phyloP scores from a whole-genome alignment of 306 rosid genomes.

The Parietaria judaica region DNA sequence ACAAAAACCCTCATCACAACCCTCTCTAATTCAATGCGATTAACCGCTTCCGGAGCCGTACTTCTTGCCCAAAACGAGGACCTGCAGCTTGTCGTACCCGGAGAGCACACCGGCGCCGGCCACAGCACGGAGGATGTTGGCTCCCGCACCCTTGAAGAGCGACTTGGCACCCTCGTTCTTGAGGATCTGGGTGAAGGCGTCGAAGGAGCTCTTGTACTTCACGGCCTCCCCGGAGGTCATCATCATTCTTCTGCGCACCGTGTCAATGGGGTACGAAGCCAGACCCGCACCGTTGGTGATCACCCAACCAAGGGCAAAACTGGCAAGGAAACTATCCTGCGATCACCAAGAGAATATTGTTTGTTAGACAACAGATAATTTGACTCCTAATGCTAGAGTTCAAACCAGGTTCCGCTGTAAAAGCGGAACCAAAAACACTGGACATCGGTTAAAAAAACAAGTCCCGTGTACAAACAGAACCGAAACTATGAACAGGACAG shows the following conservation, averaged over 20 bases:
- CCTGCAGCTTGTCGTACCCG: constrained; percentile 86
- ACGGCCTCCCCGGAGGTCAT: constrained; percentile 97
- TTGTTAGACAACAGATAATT: not conserved
- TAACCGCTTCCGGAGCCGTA: constrained; percentile 75
- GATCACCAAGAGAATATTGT: not conserved
- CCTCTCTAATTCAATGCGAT: constrained; percentile 24
- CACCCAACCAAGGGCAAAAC: constrained; percentile 90
- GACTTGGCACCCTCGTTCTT: constrained; percentile 88
- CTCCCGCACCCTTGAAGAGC: constrained; percentile 92
- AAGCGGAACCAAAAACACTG: no score
- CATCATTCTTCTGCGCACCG: constrained; percentile 98
- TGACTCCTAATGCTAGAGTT: no score
- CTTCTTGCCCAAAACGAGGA: constrained; percentile 69
- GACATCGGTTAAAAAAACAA: no score
- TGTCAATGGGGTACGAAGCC: constrained; percentile 90
- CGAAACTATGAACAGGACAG: no score
- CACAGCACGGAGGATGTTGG: constrained; percentile 81
- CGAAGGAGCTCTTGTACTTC: constrained; percentile 75
- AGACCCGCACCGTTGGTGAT: constrained; percentile 88
- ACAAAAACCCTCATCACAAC: constrained; percentile 71
- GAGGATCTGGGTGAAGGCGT: constrained; percentile 65
- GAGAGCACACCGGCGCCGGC: constrained; percentile 98
- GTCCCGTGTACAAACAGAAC: no score
- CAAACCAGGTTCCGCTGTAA: no score
- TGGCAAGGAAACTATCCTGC: constrained; percentile 83